These are phyloP conservation scores for Fusarium sp. DNA, from an alignment of 2,329 filamentous ascomycete species.

Conservation along the genomic window DNA sequence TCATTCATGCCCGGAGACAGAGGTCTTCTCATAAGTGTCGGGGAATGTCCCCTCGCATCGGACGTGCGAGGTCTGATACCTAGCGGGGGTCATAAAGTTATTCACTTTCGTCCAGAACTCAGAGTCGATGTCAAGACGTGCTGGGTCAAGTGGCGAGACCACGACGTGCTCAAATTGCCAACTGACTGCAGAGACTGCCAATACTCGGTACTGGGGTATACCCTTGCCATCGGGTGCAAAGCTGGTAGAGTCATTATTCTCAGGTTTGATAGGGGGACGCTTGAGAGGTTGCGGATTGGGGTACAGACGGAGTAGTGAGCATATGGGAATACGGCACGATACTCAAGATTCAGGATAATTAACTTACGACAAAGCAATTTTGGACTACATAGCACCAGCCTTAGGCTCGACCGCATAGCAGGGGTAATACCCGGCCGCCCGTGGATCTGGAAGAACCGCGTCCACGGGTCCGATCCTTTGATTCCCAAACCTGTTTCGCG, in stretches of 20 bases:
- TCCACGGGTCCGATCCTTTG: background rate
- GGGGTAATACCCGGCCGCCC: background rate
- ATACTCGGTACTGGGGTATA: background rate
- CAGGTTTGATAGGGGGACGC: background rate
- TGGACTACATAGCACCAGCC: background rate
- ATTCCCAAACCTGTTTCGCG: background rate
- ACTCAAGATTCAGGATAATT: background rate
- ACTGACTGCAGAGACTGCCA: background rate
- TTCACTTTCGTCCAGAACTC: background rate
- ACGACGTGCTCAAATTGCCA: background rate
- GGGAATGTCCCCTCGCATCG: background rate
- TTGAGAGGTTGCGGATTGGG: background rate
- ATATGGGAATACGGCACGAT: background rate
- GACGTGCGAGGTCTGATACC: background rate
- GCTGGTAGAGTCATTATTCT: background rate
- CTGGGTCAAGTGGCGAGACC: background rate
- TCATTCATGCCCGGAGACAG: background rate
- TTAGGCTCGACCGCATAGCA: background rate
- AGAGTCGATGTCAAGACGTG: background rate
- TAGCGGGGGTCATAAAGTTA: background rate
- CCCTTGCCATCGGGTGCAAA: background rate
- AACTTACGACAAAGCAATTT: background rate
- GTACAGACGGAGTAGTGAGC: background rate
- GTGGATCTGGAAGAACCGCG: background rate
- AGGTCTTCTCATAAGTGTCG: background rate